A percentile compares a stretch with the other conserved stretches of the same genome.
phyloP scores from a whole-genome alignment of 2,329 filamentous ascomycete genomes.

The Ceratocystis smalleyi region DNA sequence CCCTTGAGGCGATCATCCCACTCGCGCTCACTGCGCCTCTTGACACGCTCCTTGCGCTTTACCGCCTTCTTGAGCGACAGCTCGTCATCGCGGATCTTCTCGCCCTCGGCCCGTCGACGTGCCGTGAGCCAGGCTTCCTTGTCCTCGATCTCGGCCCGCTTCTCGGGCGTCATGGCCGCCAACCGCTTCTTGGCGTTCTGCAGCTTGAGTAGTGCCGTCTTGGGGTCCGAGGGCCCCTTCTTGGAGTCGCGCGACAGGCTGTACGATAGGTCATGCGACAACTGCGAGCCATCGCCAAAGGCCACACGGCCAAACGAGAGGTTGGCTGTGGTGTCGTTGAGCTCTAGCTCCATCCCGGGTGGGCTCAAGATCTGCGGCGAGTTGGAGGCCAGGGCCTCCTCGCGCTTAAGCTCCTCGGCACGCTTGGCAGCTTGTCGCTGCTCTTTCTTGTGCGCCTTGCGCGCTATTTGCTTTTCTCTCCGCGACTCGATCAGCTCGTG shows the following conservation, averaged over 20 bases:
- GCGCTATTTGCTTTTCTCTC: slow-evolving; percentile 70
- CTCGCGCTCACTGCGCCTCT: slow-evolving; percentile 82
- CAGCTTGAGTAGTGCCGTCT: slow-evolving; percentile 69
- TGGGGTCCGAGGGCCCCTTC: slow-evolving; percentile 71
- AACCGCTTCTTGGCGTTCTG: slow-evolving; percentile 77
- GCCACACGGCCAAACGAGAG: slow-evolving; percentile 86
- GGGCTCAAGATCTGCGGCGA: slow-evolving; percentile 46
- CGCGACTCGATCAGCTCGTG: slow-evolving; percentile 86
- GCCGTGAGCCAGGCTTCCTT: slow-evolving; percentile 92
- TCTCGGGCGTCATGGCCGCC: slow-evolving; percentile 57
- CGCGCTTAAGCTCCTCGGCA: slow-evolving; percentile 56
- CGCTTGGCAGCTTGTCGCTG: slow-evolving; percentile 60
- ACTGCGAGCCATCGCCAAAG: slow-evolving; percentile 69
- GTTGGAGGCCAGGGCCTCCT: slow-evolving; percentile 47
- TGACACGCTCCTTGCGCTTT: slow-evolving; percentile 78
- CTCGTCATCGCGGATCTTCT: slow-evolving; percentile 77
- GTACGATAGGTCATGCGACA: slow-evolving; percentile 57
- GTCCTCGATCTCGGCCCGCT: slow-evolving; percentile 74
- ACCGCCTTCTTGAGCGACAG: slow-evolving; percentile 81
- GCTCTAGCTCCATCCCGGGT: slow-evolving; percentile 27
- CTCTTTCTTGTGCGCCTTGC: slow-evolving; percentile 80
- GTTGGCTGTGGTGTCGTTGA: slow-evolving; percentile 33
- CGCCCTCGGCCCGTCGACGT: slow-evolving; percentile 74
- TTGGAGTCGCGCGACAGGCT: slow-evolving; percentile 41
- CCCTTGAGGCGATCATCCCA: slow-evolving; percentile 62